Percentiles rank a stretch among this genome's conserved stretches.
phyloP scores from a whole-genome alignment of 305 asterid genomes.

The Coffea humblotiana region DNA sequence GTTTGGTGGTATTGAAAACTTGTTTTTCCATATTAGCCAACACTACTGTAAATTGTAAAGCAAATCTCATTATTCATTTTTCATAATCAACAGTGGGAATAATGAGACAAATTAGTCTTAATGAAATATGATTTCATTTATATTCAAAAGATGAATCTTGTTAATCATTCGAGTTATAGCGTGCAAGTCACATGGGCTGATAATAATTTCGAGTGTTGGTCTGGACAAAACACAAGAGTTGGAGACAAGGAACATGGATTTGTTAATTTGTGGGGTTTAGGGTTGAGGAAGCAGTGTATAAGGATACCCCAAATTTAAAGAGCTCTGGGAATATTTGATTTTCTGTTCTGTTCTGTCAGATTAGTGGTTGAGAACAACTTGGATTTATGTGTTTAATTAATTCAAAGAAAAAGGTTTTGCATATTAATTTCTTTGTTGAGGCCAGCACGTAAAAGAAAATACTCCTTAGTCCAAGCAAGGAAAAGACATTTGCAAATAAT shows the following conservation, averaged over 20 bases:
- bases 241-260: slow-evolving; percentile 21
- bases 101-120: background rate
- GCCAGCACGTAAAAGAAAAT: background rate
- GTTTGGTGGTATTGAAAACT: background rate
- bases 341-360: background rate
- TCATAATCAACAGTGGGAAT: background rate
- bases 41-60: background rate
- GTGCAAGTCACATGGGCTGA: slow-evolving; percentile 25
- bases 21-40: background rate
- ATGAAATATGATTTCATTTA: slow-evolving; percentile 4
- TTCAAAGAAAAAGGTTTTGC: background rate
- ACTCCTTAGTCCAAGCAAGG: background rate
- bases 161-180: slow-evolving; percentile 2
- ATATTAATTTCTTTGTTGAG: background rate
- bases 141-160: background rate
- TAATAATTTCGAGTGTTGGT: slow-evolving; percentile 14
- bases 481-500: background rate
- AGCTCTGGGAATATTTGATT: slow-evolving; percentile 11
- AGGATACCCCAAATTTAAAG: background rate
- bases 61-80: background rate
- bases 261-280: slow-evolving; percentile 25
- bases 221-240: slow-evolving; percentile 13
- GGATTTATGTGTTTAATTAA: slow-evolving; percentile 7
- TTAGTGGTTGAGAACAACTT: background rate
- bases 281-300: background rate